Percentiles rank a stretch among this genome's conserved stretches.
These are phyloP conservation scores for Saccharomycopsis fibuligera DNA, from an alignment of 805 yeast genomes.

Conservation along the genomic window DNA sequence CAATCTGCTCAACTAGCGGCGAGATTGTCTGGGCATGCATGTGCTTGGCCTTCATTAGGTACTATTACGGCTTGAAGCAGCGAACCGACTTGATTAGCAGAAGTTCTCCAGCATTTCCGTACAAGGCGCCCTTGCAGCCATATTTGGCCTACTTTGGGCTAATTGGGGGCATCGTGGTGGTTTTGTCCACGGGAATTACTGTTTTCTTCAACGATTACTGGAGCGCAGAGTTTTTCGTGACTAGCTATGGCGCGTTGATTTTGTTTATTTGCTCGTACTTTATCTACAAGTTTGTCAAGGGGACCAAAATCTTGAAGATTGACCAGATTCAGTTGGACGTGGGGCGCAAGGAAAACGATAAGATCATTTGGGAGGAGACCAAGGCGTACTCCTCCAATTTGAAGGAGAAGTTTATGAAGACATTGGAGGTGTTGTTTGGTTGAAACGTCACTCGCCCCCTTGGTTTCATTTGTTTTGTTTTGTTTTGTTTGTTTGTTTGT, in stretches of 20 bases:
- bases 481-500: neutral
- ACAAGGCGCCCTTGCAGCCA: constrained; percentile 65
- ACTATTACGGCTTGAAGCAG: constrained; percentile 45
- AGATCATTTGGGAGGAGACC: constrained; percentile 77
- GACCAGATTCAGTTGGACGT: constrained; percentile 77
- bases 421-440: constrained; percentile 6
- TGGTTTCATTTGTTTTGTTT: neutral
- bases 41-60: constrained; percentile 50
- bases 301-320: constrained; percentile 59
- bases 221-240: constrained; percentile 55
- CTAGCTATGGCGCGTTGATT: constrained; percentile 58
- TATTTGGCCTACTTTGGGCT: constrained; percentile 59
- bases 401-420: constrained; percentile 24
- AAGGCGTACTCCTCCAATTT: constrained; percentile 32
- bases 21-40: constrained; percentile 63
- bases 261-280: constrained; percentile 44
- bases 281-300: constrained; percentile 51
- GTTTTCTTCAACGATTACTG: constrained; percentile 53
- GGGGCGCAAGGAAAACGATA: constrained; percentile 78
- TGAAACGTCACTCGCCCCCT: neutral
- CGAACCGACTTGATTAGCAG: constrained; percentile 52
- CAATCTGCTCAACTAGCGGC: constrained; percentile 57
- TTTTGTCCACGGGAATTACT: constrained; percentile 54
- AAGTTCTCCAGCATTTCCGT: constrained; percentile 49
- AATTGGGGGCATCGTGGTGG: constrained; percentile 43